Conservation (phyloP, 176 grass and related monocot genomes). For the Eragrostis nindensis region DNA sequence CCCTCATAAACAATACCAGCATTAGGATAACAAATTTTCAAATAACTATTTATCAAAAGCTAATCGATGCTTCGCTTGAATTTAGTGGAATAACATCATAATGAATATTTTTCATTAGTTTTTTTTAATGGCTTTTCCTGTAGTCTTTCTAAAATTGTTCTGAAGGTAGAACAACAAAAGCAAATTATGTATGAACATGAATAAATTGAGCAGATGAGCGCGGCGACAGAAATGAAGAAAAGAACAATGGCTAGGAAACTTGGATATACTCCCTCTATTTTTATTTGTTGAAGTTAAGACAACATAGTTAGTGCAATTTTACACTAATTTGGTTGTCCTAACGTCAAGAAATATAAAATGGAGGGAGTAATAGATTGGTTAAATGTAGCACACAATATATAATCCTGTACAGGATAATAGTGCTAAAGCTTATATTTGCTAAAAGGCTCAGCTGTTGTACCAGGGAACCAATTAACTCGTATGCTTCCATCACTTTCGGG, state of each 20-base stretch:
- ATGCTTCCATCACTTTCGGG: slow-evolving; percentile 91
- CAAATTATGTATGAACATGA: neutral
- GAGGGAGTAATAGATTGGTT: neutral
- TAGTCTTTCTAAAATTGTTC: neutral
- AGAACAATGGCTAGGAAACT: neutral
- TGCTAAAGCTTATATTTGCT: neutral
- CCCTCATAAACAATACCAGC: neutral
- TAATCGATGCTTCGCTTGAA: too few relatives aligned
- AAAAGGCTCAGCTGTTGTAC: slow-evolving; percentile 47
- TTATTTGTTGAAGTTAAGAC: too few relatives aligned
- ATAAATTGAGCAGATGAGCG: neutral
- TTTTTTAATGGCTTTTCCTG: too few relatives aligned
- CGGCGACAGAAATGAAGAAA: neutral
- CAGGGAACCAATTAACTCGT: slow-evolving; percentile 95
- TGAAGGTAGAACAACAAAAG: neutral
- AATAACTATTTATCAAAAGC: neutral
- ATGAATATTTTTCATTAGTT: neutral
- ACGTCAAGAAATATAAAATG: too few relatives aligned
- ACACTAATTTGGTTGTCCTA: too few relatives aligned
- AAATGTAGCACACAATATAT: neutral
- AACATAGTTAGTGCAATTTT: too few relatives aligned
- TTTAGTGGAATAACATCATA: neutral
- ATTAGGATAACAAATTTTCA: neutral
- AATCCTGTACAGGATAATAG: neutral
- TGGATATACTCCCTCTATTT: too few relatives aligned